Evolutionary conservation across 768 basidiomycete genomes (phyloP), one percentile per base, ranked within the genome.

Genomic region (Tulasnella sp.): DNA sequence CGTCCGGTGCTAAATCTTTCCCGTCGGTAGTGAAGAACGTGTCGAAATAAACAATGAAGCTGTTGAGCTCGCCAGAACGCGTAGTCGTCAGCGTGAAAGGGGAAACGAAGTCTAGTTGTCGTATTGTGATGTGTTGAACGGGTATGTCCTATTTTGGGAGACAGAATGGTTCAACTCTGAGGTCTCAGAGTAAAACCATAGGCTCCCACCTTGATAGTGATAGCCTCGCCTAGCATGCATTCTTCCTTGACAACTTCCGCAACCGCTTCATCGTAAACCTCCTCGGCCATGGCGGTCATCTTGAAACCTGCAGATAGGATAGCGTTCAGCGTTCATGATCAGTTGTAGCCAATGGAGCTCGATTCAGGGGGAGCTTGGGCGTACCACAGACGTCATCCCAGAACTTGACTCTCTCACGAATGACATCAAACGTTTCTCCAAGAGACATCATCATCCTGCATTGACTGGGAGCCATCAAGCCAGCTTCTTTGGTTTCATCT

Each of bases 21-120:
- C 88, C 91, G 37, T 83, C 85, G 78, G 85, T 82, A 0, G 89
- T 89, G 86, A 99, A 98, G 86, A 96, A 98, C 0, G 92, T 91
- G 83, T 99, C 97, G 80, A 99, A 99, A 84, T 97, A 97, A 22
- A 96, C 89, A 34, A 97, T 86, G 84, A 99, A 90, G 7, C 93
- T 87, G 81, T 89, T 89, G 58, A 93, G 87, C 88, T 40, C 89
- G 87, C 78, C 87, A 1, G 81, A 80, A 40, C 81, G 80, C 0
- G 79, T 75, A 5, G 90, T 89, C n/a, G 85, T 82, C n/a, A 99
- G 87, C 1, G 85, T 86, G 84, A 98, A 99, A 0, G 90, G 82
- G 0, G 93, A 87, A 5, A 88, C 83, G 83, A 98, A 98, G 78
- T 94, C 89, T 54, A 97, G 89, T 75, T 94, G 90, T 34, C 88